These are phyloP conservation scores for Rubroboletus pulcherrimus DNA, from an alignment of 768 basidiomycete species.

Conservation along the genomic window DNA sequence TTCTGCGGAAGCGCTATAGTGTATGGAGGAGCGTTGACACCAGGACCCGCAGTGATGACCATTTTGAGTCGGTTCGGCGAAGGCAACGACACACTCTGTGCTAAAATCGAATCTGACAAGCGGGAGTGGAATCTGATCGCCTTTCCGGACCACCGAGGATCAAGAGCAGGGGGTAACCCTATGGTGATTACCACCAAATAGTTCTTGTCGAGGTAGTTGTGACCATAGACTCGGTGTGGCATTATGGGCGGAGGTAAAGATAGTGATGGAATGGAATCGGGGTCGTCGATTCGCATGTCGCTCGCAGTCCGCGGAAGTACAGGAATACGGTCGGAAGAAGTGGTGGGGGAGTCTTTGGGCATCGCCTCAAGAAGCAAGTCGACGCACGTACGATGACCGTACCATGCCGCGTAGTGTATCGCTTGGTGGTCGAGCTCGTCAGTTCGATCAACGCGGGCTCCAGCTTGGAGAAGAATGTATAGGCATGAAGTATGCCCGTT, in stretches of 20 bases:
- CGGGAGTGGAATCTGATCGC: conserved; percentile 71
- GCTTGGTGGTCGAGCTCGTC: conserved; percentile 87
- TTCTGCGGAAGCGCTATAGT: conserved; percentile 82
- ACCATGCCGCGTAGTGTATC: conserved; percentile 96
- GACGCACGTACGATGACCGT: conserved; percentile 75
- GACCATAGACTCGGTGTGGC: conserved; percentile 95
- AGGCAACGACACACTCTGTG: conserved; percentile 63
- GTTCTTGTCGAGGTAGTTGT: conserved; percentile 88
- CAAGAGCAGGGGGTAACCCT: conserved; percentile 47
- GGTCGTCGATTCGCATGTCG: conserved; percentile 56
- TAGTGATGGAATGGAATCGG: conserved; percentile 91
- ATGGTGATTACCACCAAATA: conserved; percentile 84
- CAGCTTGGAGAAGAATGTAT: conserved; percentile 72
- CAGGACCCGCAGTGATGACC: conserved; percentile 87
- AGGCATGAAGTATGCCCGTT: conserved; percentile 78
- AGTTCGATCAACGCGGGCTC: conserved; percentile 64
- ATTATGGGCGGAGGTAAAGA: conserved; percentile 97
- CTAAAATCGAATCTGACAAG: conserved; percentile 63
- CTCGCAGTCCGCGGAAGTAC: conserved; percentile 24
- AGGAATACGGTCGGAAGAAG: conserved; percentile 19
- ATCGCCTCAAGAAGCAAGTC: conserved; percentile 49
- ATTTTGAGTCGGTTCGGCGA: conserved; percentile 83
- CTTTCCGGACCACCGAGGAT: conserved; percentile 34
- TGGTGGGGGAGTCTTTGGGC: conserved; percentile 14
- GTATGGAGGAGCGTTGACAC: conserved; percentile 83